Conservation (phyloP, 2,329 filamentous ascomycete genomes). For the Magnaporthiopsis incrustans region DNA sequence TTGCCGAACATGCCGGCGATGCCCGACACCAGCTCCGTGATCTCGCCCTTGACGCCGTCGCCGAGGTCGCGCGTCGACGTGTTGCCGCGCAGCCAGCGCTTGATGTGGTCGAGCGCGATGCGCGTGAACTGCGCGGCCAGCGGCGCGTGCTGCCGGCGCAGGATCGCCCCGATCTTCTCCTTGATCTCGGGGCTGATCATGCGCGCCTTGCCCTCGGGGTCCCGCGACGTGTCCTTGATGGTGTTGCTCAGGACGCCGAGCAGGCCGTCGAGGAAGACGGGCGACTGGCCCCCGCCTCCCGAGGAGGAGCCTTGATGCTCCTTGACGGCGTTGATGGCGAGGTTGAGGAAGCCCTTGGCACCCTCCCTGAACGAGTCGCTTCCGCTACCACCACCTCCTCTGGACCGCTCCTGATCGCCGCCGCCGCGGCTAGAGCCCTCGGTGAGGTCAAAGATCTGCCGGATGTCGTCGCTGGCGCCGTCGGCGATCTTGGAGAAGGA, state of each 20-base stretch:
- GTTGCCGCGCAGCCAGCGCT: conserved; percentile 35
- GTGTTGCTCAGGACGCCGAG: conserved; percentile 33
- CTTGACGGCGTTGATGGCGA: conserved; percentile 32
- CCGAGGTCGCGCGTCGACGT: conserved; percentile 32
- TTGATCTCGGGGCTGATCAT: conserved; percentile 38
- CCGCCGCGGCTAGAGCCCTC: conserved; percentile 19
- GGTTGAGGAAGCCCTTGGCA: conserved; percentile 30
- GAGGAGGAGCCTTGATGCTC: conserved; percentile 19
- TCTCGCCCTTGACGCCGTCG: conserved; percentile 34
- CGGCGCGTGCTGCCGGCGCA: conserved; percentile 32
- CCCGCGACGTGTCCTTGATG: conserved; percentile 34
- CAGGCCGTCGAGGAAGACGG: conserved; percentile 33
- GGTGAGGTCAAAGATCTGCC: conserved; percentile 35
- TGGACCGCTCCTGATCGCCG: conserved; percentile 17
- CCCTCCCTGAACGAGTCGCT: conserved; percentile 18
- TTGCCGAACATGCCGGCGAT: conserved; percentile 32
- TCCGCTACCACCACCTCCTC: conserved; percentile 15
- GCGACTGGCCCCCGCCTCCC: conserved; percentile 19
- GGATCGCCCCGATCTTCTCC: conserved; percentile 30
- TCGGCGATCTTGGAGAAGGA: conserved; percentile 31
- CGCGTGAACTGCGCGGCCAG: conserved; percentile 38
- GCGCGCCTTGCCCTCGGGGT: conserved; percentile 37
- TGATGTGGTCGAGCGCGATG: conserved; percentile 38
- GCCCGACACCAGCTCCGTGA: conserved; percentile 36
- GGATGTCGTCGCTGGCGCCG: conserved; percentile 32